phyloP scores from a whole-genome alignment of 2,329 filamentous ascomycete genomes.

The Neonectria punicea region DNA sequence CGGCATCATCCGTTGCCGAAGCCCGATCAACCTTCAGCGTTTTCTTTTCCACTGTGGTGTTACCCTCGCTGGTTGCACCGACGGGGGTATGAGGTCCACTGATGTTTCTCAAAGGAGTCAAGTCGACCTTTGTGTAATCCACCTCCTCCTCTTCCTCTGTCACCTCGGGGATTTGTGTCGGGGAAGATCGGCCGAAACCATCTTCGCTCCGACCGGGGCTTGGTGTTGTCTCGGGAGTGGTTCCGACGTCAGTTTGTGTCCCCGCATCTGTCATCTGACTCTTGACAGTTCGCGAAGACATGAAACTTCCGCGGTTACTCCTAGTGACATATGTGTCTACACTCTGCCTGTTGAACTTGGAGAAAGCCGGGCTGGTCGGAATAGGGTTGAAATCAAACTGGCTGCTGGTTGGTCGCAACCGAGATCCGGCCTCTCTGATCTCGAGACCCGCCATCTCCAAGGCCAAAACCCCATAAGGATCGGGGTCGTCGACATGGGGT shows the following conservation, averaged over 20 bases:
- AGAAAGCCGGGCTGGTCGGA: constrained; percentile 77
- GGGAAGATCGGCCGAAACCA: constrained; percentile 54
- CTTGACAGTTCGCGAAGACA: constrained; percentile 75
- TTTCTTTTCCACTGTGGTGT: constrained; percentile 34
- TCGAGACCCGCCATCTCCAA: constrained; percentile 91
- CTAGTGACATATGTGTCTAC: constrained; percentile 69
- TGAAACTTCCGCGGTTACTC: constrained; percentile 79
- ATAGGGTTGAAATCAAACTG: constrained; percentile 85
- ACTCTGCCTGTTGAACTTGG: constrained; percentile 72
- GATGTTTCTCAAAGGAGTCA: constrained; percentile 59
- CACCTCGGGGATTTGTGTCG: constrained; percentile 51
- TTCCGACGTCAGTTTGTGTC: constrained; percentile 69
- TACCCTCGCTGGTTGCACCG: constrained; percentile 37
- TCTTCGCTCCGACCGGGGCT: constrained; percentile 66
- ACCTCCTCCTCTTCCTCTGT: constrained; percentile 63
- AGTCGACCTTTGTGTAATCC: constrained; percentile 69
- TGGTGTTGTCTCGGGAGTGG: constrained; percentile 64
- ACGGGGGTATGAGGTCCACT: constrained; percentile 45
- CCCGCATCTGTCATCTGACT: constrained; percentile 77
- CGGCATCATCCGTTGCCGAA: constrained; percentile 33
- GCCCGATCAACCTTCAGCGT: constrained; percentile 36
- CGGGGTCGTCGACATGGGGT: constrained; percentile 82
- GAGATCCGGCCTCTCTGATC: constrained; percentile 86
- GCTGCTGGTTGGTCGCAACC: constrained; percentile 76
- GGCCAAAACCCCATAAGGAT: constrained; percentile 90